Base-by-base conservation (phyloP, 352 stramenopile genomes). In the Phytophthora syringae region DNA sequence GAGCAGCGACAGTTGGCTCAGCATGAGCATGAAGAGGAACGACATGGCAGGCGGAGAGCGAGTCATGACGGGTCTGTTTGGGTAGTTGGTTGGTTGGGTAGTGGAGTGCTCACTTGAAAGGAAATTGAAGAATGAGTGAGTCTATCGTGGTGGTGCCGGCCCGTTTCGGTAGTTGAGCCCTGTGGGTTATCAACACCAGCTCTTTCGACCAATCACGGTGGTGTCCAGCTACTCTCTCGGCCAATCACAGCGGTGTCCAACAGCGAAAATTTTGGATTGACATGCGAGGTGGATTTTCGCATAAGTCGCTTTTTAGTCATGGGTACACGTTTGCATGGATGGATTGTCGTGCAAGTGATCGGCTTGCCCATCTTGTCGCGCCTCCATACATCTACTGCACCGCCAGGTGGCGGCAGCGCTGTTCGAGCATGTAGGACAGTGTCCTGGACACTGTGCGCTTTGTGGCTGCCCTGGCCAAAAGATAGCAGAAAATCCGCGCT, bases 81-180 rank as follows among this genome's bases (percentile, higher is more conserved):
- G 34, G n/a, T 24, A 47, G 9, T 37, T 28, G 22, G 51, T 64
- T 57, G 42, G 25, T 50, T 32, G 27, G 45, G 44, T 34, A 44
- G 21, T 51, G 30, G 32, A 37, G 36, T 70, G 37, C 21, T 36
- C 20, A 39, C 24, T 47, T 37, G 24, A 18, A 51, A 39, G 60
- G 45, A 49, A 71, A 74, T 73, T 67, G 64, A 62, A 36, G 53
- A 79, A 72, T 80, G 62, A 60, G 34, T 6, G 40, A 25, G 40
- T 47, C 18, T 47, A 11, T 22, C 40, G 40, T 47, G n/a, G 18
- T 47, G 40, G 7, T 25, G 39, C n/a, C 39, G 16, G 18, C 16
- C 22, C 28, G 37, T 71, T 67, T 70, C 39, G 30, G 13, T 53
- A 71, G 55, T 44, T 67, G 63, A 34, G 48, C 47, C 27, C 5